Base-by-base conservation (phyloP, 179 eudicot species). In the Actinidia polygama region DNA sequence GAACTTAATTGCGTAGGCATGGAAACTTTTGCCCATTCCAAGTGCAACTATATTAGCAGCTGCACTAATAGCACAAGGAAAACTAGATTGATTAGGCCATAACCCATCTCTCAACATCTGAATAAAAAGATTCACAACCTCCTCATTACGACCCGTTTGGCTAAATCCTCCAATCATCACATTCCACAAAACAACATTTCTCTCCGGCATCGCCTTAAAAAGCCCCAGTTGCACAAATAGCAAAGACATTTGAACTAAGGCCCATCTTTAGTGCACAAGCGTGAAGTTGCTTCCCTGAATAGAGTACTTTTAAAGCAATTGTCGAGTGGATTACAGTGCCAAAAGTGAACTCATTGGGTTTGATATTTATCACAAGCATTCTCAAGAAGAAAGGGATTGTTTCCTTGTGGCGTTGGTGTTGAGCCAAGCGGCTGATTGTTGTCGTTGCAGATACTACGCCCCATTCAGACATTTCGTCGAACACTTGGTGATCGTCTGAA, bases 101-200 rank as follows among this genome's bases (percentile, higher is more conserved):
- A 64, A 46, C 8, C 89, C 89, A 80, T 87, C 87, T 61, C 92
- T 88, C 61, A 88, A 57, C 94, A 90, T 91, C 80, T 87, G 83
- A 40, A 88, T 72, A 59, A 91, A 87, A 74, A 87, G 88, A 83
- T 84, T 88, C 62, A 87, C 85, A 26, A 92, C 92, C 30, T 91
- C 91, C 83, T 91, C 94, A n/a, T 88, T 88, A 11, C 50, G 75
- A 16, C 92, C 94, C 6, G 21, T 83, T 79, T 85, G 91, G 82
- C 94, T 86, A 73, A 67, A 87, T 68, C 94, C 91, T 10, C 89
- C 82, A 67, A 91, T 90, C 92, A 90, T 86, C 8, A 90, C 87
- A 72, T 91, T 91, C 94, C 92, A 91, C 5, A 89, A 80, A 79
- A 91, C 87, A 40, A 85, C 94, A 80, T 90, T 91, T 23, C 84